Evolutionary conservation across 2,329 filamentous ascomycete genomes (phyloP).

Genomic region (Fusarium dimerum): DNA sequence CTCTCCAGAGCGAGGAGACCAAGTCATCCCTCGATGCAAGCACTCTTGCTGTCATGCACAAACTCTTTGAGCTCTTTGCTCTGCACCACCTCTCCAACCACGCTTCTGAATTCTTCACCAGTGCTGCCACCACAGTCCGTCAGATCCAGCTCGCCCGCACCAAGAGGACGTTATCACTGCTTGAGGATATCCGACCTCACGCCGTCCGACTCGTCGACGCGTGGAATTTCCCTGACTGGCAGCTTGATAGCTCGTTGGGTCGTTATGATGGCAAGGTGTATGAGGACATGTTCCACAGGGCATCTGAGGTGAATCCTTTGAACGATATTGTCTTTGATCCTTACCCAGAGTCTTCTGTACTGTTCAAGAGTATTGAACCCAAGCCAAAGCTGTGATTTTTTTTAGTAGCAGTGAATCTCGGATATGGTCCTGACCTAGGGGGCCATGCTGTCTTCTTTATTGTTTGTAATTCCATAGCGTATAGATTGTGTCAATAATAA

Average conservation of each 20-base stretch:
- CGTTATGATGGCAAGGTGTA: constrained; percentile 75
- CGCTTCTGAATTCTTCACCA: constrained; percentile 72
- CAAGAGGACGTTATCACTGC: constrained; percentile 67
- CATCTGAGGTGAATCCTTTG: constrained; percentile 71
- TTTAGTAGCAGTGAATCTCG: not conserved
- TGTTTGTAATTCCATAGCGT: no score
- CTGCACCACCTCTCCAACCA: constrained; percentile 65
- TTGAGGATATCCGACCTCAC: constrained; percentile 73
- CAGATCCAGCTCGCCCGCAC: constrained; percentile 71
- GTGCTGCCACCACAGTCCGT: constrained; percentile 66
- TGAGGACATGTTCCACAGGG: constrained; percentile 73
- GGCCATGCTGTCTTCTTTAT: no score
- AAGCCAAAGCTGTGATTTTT: constrained; percentile 16
- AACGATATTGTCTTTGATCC: constrained; percentile 73
- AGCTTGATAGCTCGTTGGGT: constrained; percentile 71
- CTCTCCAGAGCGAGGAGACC: constrained; percentile 46
- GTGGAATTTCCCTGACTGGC: constrained; percentile 79
- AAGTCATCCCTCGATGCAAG: constrained; percentile 55
- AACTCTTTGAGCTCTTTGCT: constrained; percentile 82
- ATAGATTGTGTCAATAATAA: no score
- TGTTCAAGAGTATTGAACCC: constrained; percentile 19
- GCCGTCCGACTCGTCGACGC: constrained; percentile 70
- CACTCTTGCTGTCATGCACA: constrained; percentile 61
- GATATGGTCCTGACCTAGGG: no score
- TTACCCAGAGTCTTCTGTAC: constrained; percentile 54